phyloP scores from a whole-genome alignment of 1,284 basidiomycete species.

The Marasmius fiardii region DNA sequence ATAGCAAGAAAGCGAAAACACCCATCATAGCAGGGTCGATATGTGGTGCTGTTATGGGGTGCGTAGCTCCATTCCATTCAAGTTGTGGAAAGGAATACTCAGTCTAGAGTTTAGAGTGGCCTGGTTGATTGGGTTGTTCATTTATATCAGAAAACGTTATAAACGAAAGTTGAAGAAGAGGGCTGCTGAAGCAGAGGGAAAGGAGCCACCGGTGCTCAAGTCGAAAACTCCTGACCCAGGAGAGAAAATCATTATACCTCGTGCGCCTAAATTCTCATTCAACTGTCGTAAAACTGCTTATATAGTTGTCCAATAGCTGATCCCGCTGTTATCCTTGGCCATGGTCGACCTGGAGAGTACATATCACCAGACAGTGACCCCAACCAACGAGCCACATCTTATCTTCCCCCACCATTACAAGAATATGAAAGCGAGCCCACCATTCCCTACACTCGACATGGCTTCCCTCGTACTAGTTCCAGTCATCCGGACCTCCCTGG shows the following conservation, averaged over 20 bases:
- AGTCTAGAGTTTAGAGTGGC: conserved; percentile 29
- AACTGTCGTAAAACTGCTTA: background rate
- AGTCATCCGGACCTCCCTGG: background rate
- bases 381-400: background rate
- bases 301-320: conserved; percentile 31
- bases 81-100: background rate
- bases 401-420: background rate
- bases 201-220: conserved; percentile 24
- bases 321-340: conserved; percentile 56
- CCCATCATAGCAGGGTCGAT: conserved; percentile 63
- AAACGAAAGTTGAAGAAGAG: conserved; percentile 36
- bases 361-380: conserved; percentile 23
- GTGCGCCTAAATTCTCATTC: background rate
- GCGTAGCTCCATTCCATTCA: conserved; percentile 21
- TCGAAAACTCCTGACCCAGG: conserved; percentile 24
- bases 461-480: background rate
- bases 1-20: conserved; percentile 53
- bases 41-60: conserved; percentile 47
- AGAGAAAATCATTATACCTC: conserved; percentile 55
- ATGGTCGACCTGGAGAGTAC: conserved; percentile 40
- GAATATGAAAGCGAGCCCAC: background rate
- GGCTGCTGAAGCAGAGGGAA: conserved; percentile 31
- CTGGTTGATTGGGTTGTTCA: conserved; percentile 47
- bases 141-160: conserved; percentile 42
- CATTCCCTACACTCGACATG: background rate